phyloP scores from a whole-genome alignment of 345 rosid species.

The Capsella bursapastoris region DNA sequence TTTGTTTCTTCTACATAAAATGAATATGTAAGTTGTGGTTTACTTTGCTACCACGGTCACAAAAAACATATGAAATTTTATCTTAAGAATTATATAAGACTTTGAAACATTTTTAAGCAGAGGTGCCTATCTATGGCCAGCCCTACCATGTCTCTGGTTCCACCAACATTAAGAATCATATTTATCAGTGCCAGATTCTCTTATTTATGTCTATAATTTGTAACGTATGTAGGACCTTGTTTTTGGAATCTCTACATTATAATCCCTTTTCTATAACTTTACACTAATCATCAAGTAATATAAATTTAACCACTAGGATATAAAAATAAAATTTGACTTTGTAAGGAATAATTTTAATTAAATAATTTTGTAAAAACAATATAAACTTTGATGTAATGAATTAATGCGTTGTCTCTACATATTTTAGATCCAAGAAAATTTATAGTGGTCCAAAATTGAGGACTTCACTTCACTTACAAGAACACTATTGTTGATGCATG shows the following conservation, averaged over 20 bases:
- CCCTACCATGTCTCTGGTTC: slow-evolving; percentile 24
- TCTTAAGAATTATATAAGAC: background rate
- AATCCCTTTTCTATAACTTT: background rate
- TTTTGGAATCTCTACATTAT: slow-evolving; percentile 6
- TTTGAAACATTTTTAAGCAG: slow-evolving; percentile 12
- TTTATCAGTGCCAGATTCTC: slow-evolving; percentile 14
- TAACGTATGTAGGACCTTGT: slow-evolving; percentile 15
- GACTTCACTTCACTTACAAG: background rate
- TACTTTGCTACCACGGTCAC: background rate
- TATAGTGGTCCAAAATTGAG: background rate
- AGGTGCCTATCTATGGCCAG: slow-evolving; percentile 5
- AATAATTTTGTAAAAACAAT: background rate
- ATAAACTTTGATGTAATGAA: background rate
- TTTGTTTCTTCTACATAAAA: background rate
- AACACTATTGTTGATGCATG: background rate
- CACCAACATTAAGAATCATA: slow-evolving; percentile 25
- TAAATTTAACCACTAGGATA: background rate
- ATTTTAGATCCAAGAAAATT: background rate
- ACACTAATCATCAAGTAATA: background rate
- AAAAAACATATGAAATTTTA: background rate
- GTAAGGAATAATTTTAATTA: background rate
- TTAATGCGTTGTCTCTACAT: background rate
- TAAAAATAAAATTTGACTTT: background rate
- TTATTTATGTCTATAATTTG: slow-evolving; percentile 17
- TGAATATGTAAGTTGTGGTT: background rate